Conservation (phyloP, 768 basidiomycete species). For the Leccinum broughii region DNA sequence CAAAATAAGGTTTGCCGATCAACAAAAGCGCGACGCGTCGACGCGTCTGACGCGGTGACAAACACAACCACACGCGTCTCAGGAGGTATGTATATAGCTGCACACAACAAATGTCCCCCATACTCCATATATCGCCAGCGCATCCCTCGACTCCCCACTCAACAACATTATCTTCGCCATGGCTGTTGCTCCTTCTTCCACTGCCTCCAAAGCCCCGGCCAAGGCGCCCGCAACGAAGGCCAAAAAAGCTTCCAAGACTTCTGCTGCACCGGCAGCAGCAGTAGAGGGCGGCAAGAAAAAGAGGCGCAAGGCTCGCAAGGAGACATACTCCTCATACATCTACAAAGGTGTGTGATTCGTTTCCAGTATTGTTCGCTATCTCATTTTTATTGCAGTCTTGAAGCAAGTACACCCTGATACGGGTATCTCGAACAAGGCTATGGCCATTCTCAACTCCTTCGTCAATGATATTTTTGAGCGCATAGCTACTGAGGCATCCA, state of each 20-base stretch:
- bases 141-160: constrained; percentile 11
- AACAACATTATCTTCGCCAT: constrained; percentile 36
- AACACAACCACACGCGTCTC: constrained; percentile 41
- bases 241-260: constrained; percentile 62
- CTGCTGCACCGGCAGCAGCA: constrained; percentile 49
- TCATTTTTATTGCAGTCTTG: constrained; percentile 55
- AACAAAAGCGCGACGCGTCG: constrained; percentile 41
- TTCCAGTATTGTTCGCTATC: neutral
- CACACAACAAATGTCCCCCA: neutral
- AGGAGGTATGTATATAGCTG: constrained; percentile 21
- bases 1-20: constrained; percentile 38
- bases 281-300: constrained; percentile 83
- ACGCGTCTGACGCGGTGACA: constrained; percentile 34
- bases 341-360: constrained; percentile 65
- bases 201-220: constrained; percentile 43
- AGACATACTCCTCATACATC: constrained; percentile 94
- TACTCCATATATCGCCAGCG: constrained; percentile 18
- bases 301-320: constrained; percentile 84
- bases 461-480: constrained; percentile 96
- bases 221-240: constrained; percentile 41
- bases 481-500: constrained; percentile 86
- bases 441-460: constrained; percentile 90
- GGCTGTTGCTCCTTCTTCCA: constrained; percentile 59
- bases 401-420: constrained; percentile 98
- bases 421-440: constrained; percentile 97